phyloP scores from a whole-genome alignment of 306 rosid genomes.

The Malus asiatica region DNA sequence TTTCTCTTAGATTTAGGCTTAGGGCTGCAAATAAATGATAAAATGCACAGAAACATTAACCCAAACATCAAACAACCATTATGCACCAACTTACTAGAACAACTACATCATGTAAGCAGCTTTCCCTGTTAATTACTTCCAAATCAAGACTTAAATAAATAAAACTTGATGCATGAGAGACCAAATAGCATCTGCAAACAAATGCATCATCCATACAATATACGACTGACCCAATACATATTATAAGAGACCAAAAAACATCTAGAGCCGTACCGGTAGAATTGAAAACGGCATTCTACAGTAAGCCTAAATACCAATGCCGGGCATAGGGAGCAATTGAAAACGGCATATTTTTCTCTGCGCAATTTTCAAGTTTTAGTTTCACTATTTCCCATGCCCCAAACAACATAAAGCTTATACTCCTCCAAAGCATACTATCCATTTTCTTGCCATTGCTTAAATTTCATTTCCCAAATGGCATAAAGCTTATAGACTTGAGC shows the following conservation, averaged over 20 bases:
- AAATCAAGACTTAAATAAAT: neutral
- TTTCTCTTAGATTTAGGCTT: conserved; percentile 65
- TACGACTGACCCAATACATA: neutral
- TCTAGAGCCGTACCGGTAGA: neutral
- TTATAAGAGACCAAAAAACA: neutral
- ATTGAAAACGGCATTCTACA: neutral
- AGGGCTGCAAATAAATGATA: conserved; percentile 31
- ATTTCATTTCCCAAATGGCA: neutral
- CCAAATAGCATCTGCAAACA: neutral
- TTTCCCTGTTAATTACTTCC: neutral
- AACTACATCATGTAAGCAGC: neutral
- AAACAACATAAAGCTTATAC: neutral
- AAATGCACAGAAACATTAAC: neutral
- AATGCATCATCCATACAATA: neutral
- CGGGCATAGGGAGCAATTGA: neutral
- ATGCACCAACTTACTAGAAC: neutral
- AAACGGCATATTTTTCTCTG: neutral
- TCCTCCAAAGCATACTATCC: neutral
- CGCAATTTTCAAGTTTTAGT: neutral
- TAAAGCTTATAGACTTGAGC: neutral
- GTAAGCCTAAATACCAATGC: neutral
- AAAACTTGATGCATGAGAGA: neutral
- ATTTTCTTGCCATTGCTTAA: neutral
- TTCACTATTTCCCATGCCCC: neutral
- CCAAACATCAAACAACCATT: conserved; percentile 13